Percentiles rank a stretch among this genome's conserved stretches.
Conservation (phyloP, 1,284 basidiomycete species). For the Cutaneotrichosporon cyanovorans region DNA sequence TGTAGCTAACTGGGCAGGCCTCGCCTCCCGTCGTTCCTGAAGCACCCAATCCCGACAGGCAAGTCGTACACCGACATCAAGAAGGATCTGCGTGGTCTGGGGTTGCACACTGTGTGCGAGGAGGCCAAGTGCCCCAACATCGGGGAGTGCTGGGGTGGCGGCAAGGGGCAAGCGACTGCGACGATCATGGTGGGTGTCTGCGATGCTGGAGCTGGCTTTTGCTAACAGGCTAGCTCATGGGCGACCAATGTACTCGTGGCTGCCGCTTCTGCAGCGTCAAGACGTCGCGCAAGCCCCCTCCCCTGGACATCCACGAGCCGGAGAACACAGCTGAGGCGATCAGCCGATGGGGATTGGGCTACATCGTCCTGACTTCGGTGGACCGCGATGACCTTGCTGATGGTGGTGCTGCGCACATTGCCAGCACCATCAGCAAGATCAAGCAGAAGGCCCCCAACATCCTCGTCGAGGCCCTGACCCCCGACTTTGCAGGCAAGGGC, state of each 20-base stretch:
- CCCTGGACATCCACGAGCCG: conserved; percentile 92
- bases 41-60: conserved; percentile 88
- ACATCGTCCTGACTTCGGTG: conserved; percentile 95
- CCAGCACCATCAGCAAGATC: conserved; percentile 86
- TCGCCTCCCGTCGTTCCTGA: conserved; percentile 82
- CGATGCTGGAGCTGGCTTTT: no score
- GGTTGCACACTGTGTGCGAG: conserved; percentile 94
- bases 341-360: conserved; percentile 94
- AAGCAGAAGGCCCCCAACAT: conserved; percentile 95
- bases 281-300: conserved; percentile 78
- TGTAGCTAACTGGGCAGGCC: conserved; percentile 52
- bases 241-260: conserved; percentile 97
- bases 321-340: conserved; percentile 98
- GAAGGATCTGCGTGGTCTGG: conserved; percentile 84
- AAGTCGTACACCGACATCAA: conserved; percentile 86
- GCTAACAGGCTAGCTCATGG: conserved; percentile 67
- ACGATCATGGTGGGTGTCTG: conserved; percentile 82
- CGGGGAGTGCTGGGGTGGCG: conserved; percentile 98
- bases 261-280: conserved; percentile 98
- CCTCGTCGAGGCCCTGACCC: conserved; percentile 92
- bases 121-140: conserved; percentile 99
- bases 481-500: conserved; percentile 79
- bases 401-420: conserved; percentile 88
- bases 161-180: conserved; percentile 82
- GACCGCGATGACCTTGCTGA: conserved; percentile 93